A percentile compares a stretch with the other conserved stretches of the same genome.
phyloP scores from a whole-genome alignment of 1,139 yeast species.

The Barnettozyma hawaiiensis region DNA sequence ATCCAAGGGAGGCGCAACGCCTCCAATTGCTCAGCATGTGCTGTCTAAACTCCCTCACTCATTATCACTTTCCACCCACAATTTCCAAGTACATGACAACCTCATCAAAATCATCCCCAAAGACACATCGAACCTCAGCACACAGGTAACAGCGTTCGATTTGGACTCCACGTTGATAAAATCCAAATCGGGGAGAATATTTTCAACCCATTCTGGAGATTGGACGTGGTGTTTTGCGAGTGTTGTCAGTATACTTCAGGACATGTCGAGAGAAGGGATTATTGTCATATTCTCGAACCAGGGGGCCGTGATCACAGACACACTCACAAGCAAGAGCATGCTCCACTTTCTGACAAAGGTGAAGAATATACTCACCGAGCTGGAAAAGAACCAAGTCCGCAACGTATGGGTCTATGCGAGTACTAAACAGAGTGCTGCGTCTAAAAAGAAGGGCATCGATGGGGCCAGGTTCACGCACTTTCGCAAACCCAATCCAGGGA shows the following conservation, averaged over 20 bases:
- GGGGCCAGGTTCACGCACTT: conserved; percentile 34
- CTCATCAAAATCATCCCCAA: conserved; percentile 19
- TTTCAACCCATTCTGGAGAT: conserved; percentile 52
- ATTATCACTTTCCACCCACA: conserved; percentile 7
- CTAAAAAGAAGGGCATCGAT: conserved; percentile 27
- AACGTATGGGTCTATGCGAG: conserved; percentile 59
- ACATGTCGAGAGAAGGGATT: conserved; percentile 19
- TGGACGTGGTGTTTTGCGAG: conserved; percentile 58
- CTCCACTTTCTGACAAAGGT: conserved; percentile 42
- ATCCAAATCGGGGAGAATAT: conserved; percentile 53
- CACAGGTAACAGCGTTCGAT: conserved; percentile 49
- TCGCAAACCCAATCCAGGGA: conserved; percentile 75
- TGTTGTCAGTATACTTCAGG: conserved; percentile 31
- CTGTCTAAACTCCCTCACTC: background rate
- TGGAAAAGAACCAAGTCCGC: conserved; percentile 23
- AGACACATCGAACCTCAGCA: background rate
- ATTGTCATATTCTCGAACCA: conserved; percentile 84
- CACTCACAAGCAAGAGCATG: conserved; percentile 46
- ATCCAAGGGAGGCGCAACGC: background rate
- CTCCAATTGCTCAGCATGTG: background rate
- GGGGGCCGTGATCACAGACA: conserved; percentile 37
- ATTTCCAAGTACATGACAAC: conserved; percentile 14
- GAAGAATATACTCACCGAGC: conserved; percentile 31
- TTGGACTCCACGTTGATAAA: conserved; percentile 65
- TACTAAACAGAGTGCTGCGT: conserved; percentile 43